Evolutionary conservation across 371 early-diverging fungal species (phyloP).

Genomic region (Saksenaea oblongispora): DNA sequence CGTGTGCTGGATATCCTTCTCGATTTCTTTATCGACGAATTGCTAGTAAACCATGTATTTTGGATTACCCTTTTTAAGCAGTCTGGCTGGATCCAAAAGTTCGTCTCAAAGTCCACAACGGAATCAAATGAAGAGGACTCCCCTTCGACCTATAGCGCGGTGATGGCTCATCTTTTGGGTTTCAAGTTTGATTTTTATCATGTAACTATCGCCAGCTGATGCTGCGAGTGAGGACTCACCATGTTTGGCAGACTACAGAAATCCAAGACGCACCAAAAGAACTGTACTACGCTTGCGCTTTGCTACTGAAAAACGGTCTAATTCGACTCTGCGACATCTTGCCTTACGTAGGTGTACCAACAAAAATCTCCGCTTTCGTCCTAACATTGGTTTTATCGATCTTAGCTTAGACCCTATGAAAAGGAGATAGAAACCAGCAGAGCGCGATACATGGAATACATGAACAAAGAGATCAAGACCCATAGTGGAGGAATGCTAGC

Average conservation of each 20-base stretch:
- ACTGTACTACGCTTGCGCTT: slow-evolving; percentile 38
- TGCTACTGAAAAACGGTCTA: slow-evolving; percentile 69
- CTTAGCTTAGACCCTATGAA: slow-evolving; percentile 59
- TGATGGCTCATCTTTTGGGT: slow-evolving; percentile 82
- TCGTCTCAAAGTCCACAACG: background rate
- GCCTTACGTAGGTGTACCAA: slow-evolving; percentile 49
- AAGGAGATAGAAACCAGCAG: slow-evolving; percentile 53
- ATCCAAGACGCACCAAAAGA: slow-evolving; percentile 29
- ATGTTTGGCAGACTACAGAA: slow-evolving; percentile 8
- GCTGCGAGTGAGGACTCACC: background rate
- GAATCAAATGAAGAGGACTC: slow-evolving; percentile 14
- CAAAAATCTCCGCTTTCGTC: slow-evolving; percentile 6
- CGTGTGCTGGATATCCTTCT: slow-evolving; percentile 84
- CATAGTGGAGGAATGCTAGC: slow-evolving; percentile 40
- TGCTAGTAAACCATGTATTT: slow-evolving; percentile 74
- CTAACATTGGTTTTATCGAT: background rate
- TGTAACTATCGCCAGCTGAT: slow-evolving; percentile 17
- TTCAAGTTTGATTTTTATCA: slow-evolving; percentile 80
- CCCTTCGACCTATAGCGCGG: slow-evolving; percentile 14
- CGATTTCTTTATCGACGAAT: slow-evolving; percentile 76
- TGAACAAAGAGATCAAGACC: slow-evolving; percentile 51
- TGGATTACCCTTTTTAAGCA: slow-evolving; percentile 73
- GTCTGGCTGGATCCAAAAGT: slow-evolving; percentile 69
- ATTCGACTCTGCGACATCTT: slow-evolving; percentile 73
- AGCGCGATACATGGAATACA: slow-evolving; percentile 46